These are phyloP conservation scores for Colletotrichum sp. DNA, from an alignment of 2,329 filamentous ascomycete species.

Conservation along the genomic window DNA sequence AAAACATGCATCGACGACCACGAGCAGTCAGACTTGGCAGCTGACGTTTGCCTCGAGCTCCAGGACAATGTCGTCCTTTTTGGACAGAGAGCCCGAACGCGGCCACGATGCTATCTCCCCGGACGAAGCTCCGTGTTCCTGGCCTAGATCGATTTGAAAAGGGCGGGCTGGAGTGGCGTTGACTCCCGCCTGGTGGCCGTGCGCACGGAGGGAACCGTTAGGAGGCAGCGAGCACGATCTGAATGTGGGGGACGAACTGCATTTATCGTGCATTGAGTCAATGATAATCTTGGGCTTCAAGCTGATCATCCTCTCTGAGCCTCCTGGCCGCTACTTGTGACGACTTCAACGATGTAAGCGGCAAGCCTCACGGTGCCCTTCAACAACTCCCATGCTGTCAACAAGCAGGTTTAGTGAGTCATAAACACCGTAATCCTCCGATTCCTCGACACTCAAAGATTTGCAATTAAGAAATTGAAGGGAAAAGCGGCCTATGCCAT, in stretches of 20 bases:
- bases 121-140: not conserved
- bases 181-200: conserved; percentile 29
- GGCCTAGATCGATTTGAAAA: conserved; percentile 30
- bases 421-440: not conserved
- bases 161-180: conserved; percentile 33
- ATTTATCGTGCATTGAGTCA: conserved; percentile 28
- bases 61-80: conserved; percentile 27
- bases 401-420: not conserved
- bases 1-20: conserved; percentile 30
- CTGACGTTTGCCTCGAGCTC: conserved; percentile 30
- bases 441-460: conserved; percentile 8
- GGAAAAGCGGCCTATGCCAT: not conserved
- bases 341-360: not conserved
- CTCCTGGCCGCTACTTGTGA: not conserved
- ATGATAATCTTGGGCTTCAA: conserved; percentile 25
- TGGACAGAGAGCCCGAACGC: conserved; percentile 1
- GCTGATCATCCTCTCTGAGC: not conserved
- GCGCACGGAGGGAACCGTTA: conserved; percentile 19
- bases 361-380: not conserved
- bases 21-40: not conserved
- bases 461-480: not conserved
- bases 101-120: not conserved
- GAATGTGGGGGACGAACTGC: conserved; percentile 23
- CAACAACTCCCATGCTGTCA: not conserved
- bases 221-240: conserved; percentile 20